These are phyloP conservation scores for Lentithecium fluviatile DNA, from an alignment of 495 filamentous ascomycete genomes.

Conservation along the genomic window DNA sequence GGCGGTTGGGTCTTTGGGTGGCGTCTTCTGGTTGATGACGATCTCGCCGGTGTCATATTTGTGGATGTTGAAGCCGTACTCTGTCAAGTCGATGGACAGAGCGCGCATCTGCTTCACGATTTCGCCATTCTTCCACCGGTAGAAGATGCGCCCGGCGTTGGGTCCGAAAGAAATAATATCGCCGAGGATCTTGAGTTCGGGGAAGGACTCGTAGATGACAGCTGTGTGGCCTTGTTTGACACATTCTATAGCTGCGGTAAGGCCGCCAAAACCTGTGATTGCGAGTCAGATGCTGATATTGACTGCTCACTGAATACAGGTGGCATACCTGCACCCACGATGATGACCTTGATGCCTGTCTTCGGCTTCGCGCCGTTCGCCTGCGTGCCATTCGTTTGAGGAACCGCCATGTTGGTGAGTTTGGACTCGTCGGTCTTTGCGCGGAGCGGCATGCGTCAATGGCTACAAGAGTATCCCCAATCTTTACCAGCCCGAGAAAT, in stretches of 20 bases:
- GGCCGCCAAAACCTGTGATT: conserved; percentile 30
- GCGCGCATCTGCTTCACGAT: conserved; percentile 45
- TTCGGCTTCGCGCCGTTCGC: conserved; percentile 18
- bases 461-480: not conserved
- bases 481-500: too few relatives aligned
- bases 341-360: conserved; percentile 40
- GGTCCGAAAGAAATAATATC: conserved; percentile 66
- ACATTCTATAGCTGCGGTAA: conserved; percentile 36
- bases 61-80: conserved; percentile 55
- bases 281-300: conserved; percentile 3
- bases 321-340: conserved; percentile 38
- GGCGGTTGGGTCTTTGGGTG: conserved; percentile 48
- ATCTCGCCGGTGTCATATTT: conserved; percentile 61
- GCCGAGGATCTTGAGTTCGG: conserved; percentile 57
- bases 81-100: conserved; percentile 52
- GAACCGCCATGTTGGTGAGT: conserved; percentile 25
- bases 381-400: conserved; percentile 4
- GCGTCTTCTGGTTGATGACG: conserved; percentile 54
- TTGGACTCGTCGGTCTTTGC: conserved; percentile 27
- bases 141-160: conserved; percentile 58
- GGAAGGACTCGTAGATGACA: conserved; percentile 58
- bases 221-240: conserved; percentile 23
- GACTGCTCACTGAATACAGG: not conserved
- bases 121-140: conserved; percentile 30
- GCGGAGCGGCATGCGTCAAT: conserved; percentile 24